A percentile compares a stretch with the other conserved stretches of the same genome.
These are phyloP conservation scores for Serendipita sp. DNA, from an alignment of 768 basidiomycete genomes.

Conservation along the genomic window DNA sequence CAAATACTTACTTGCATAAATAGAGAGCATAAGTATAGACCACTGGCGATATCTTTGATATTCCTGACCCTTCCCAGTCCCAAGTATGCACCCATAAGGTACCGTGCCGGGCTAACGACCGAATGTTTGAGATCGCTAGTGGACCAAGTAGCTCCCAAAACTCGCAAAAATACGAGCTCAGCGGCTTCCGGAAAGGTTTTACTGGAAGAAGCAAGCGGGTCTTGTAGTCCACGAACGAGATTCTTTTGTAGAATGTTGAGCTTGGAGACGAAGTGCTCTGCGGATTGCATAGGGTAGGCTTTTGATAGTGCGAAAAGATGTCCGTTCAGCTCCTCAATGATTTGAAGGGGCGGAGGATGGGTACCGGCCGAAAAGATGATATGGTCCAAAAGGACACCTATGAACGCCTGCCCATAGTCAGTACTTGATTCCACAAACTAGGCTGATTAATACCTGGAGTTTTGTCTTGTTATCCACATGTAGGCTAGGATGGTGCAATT, in stretches of 20 bases:
- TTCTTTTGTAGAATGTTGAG: slow-evolving; percentile 88
- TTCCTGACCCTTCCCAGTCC: slow-evolving; percentile 66
- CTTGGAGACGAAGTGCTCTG: slow-evolving; percentile 66
- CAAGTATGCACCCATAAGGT: slow-evolving; percentile 86
- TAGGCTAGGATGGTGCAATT: slow-evolving; percentile 85
- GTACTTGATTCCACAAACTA: background rate
- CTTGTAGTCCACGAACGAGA: slow-evolving; percentile 62
- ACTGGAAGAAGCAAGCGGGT: slow-evolving; percentile 38
- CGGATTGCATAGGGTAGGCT: slow-evolving; percentile 64
- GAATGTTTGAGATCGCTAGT: slow-evolving; percentile 88
- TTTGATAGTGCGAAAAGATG: slow-evolving; percentile 66
- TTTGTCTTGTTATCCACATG: slow-evolving; percentile 81
- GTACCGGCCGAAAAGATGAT: slow-evolving; percentile 57
- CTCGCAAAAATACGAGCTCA: slow-evolving; percentile 65
- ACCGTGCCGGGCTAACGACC: slow-evolving; percentile 68
- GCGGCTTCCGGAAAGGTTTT: slow-evolving; percentile 80
- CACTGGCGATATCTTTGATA: slow-evolving; percentile 58
- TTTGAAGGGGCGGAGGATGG: slow-evolving; percentile 38
- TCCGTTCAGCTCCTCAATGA: slow-evolving; percentile 51
- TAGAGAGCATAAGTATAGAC: slow-evolving; percentile 76
- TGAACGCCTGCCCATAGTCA: slow-evolving; percentile 37
- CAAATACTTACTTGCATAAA: slow-evolving; percentile 26
- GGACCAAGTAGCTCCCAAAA: slow-evolving; percentile 75
- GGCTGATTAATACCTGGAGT: slow-evolving; percentile 46
- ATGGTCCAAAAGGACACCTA: slow-evolving; percentile 73